Evolutionary conservation across 129 eudicot species (phyloP).

Genomic region (Pseudognaphalium luteoalbum): DNA sequence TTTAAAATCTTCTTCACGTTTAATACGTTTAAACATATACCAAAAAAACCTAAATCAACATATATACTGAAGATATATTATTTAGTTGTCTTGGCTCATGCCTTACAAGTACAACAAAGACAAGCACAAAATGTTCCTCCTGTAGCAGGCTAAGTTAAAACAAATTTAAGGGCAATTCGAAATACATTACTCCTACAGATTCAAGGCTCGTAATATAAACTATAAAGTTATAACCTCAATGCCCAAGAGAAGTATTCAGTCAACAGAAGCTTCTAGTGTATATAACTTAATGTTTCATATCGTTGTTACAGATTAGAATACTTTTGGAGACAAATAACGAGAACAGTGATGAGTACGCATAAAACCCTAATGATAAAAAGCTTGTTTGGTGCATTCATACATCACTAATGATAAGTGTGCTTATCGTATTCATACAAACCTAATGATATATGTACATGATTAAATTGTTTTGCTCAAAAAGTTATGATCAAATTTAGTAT

Average conservation of each 20-base stretch:
- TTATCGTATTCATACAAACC: neutral
- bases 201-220: neutral
- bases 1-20: neutral
- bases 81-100: neutral
- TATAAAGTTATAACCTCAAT: neutral
- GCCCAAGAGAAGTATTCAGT: neutral
- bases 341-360: too few relatives aligned
- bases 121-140: neutral
- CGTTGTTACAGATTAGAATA: too few relatives aligned
- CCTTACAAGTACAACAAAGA: neutral
- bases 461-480: neutral
- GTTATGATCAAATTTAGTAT: neutral
- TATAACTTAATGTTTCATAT: too few relatives aligned
- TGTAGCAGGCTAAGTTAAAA: neutral
- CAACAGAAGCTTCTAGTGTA: too few relatives aligned
- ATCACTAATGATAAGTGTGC: neutral
- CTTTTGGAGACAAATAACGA: too few relatives aligned
- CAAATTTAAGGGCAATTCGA: neutral
- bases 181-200: neutral
- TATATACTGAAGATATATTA: neutral
- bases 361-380: too few relatives aligned
- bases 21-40: neutral
- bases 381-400: too few relatives aligned
- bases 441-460: neutral
- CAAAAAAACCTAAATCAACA: neutral